Evolutionary conservation across 1,139 yeast genomes (phyloP).

Genomic region (Geotrichum candidum): DNA sequence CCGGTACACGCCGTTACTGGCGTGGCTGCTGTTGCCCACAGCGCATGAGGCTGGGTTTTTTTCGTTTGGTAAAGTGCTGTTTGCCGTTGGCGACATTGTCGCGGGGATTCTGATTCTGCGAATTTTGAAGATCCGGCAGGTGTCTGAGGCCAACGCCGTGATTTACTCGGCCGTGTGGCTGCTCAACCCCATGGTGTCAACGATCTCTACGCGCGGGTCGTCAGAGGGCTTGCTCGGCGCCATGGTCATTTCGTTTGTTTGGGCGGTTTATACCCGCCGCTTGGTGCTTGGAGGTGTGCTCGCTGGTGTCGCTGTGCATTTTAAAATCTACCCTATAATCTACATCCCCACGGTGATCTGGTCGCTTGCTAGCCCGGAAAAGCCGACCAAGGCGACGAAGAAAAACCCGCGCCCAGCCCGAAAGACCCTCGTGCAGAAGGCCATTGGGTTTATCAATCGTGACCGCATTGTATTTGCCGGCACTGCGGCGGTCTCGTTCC

Average conservation of each 20-base stretch:
- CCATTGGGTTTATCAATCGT: conserved; percentile 37
- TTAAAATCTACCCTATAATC: conserved; percentile 85
- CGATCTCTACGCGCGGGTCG: conserved; percentile 89
- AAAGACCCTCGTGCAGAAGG: conserved; percentile 10
- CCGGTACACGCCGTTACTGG: conserved; percentile 82
- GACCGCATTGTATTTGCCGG: conserved; percentile 45
- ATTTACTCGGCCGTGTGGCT: conserved; percentile 66
- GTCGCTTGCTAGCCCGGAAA: conserved; percentile 26
- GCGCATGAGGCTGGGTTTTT: conserved; percentile 39
- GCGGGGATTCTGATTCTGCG: conserved; percentile 64
- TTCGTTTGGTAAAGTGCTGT: conserved; percentile 73
- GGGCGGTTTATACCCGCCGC: conserved; percentile 43
- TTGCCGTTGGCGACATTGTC: conserved; percentile 68
- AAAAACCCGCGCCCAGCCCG: background rate
- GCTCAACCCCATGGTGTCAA: conserved; percentile 89
- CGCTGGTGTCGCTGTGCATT: conserved; percentile 77
- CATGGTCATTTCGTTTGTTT: conserved; percentile 53
- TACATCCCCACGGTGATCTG: conserved; percentile 57
- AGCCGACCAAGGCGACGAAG: background rate
- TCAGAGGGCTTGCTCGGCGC: conserved; percentile 87
- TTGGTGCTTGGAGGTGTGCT: conserved; percentile 50
- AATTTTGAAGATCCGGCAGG: conserved; percentile 26
- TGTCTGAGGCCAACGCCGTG: conserved; percentile 35
- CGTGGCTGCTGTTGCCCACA: conserved; percentile 77
- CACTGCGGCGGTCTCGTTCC: conserved; percentile 42